These are phyloP conservation scores for Populus nigra DNA, from an alignment of 345 rosid genomes.

Conservation along the genomic window DNA sequence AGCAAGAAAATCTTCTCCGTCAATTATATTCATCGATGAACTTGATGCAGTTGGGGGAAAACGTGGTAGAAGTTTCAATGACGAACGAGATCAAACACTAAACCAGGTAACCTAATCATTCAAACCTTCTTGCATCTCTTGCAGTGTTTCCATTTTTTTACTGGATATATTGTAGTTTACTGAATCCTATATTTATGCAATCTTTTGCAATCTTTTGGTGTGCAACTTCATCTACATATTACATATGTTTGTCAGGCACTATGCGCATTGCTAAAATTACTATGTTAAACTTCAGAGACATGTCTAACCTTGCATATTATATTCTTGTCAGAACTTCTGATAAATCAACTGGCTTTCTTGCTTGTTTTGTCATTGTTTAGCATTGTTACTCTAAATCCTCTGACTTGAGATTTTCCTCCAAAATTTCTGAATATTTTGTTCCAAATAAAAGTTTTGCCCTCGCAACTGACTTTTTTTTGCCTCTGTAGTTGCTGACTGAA, in stretches of 20 bases:
- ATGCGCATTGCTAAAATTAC: neutral
- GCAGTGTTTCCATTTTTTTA: neutral
- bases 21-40: slow-evolving; percentile 92
- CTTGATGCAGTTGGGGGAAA: slow-evolving; percentile 97
- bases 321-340: neutral
- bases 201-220: neutral
- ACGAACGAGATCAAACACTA: slow-evolving; percentile 92
- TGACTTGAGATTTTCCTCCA: neutral
- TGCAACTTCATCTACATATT: neutral
- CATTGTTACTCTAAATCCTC: neutral
- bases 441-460: neutral
- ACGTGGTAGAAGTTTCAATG: slow-evolving; percentile 96
- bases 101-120: slow-evolving; percentile 60
- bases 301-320: neutral
- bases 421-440: neutral
- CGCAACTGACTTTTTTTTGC: slow-evolving; percentile 5
- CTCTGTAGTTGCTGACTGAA: slow-evolving; percentile 85
- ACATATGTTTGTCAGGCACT: neutral
- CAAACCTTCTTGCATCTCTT: neutral
- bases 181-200: neutral
- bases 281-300: neutral
- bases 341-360: neutral
- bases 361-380: neutral
- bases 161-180: neutral
- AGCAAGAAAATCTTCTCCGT: slow-evolving; percentile 81